Evolutionary conservation across 2,329 filamentous ascomycete genomes (phyloP), one percentile per base, ranked within the genome.

Genomic region (Penicillium sp.): DNA sequence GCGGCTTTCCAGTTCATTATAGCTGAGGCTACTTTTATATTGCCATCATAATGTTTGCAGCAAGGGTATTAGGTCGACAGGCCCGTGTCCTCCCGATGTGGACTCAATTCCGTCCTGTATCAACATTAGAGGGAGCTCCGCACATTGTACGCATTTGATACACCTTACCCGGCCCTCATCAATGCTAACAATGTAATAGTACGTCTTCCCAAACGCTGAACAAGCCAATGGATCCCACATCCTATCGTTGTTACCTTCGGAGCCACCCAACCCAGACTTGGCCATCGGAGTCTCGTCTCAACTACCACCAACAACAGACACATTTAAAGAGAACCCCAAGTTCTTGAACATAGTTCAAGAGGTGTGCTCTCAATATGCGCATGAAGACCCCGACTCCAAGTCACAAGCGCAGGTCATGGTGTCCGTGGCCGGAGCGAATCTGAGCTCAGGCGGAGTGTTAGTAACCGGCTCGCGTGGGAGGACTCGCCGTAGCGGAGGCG

Each of bases 381-480:
- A 73, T 16, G 63, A 76, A 42, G 82, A 85, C 52, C 80, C 80
- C 0, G 73, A 76, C 16, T 76, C 82, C 10, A 72, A 79, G 53
- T 77, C 77, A 2, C 80, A 83, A 66, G 82, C 81, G 3, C 73
- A 78, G 33, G 78, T 80, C 45, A 83, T 82, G 71, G 77, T 77
- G 4, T 83, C 80, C 2, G 77, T 78, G 2, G 75, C 79, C 4
- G 81, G 81, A 18, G 76, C 78, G 30, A 75, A 75, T 27, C 66
- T 83, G 13, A 76, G 74, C 34, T 73, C 73, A 6, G 77, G 77
- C 12, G 77, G 77, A 27, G 68, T 75, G 25, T 70, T 79, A 56
- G 72, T 77, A 57, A 67, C 72, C 27, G 63, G 55, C 33, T 61
- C 56, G 31, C 66, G 57, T 53, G 55, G 64, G 61, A 60, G 65